phyloP scores from a whole-genome alignment of 257 asterid genomes.

The Solanum piurae region DNA sequence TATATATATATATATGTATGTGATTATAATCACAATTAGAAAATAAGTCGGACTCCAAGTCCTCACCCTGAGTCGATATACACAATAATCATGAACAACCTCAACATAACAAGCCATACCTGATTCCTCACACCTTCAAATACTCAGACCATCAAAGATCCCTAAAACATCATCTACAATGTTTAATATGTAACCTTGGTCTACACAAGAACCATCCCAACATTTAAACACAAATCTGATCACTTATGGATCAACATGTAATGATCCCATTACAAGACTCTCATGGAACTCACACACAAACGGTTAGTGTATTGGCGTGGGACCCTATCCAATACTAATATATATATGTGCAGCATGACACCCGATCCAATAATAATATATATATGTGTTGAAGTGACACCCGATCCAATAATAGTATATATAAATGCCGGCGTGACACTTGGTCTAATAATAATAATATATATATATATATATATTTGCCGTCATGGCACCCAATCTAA shows the following conservation, averaged over 20 bases:
- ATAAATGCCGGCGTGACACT: neutral
- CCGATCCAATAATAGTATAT: neutral
- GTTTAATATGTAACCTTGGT: neutral
- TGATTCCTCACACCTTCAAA: neutral
- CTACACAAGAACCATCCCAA: neutral
- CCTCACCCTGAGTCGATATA: neutral
- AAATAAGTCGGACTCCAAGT: neutral
- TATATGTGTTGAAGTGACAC: neutral
- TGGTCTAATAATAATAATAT: neutral
- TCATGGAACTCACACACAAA: neutral
- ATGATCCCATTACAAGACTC: neutral
- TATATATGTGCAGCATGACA: neutral
- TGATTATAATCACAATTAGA: neutral
- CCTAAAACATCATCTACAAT: neutral
- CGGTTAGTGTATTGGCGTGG: neutral
- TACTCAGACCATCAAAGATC: neutral
- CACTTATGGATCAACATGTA: neutral
- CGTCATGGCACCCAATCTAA: too few species aligned
- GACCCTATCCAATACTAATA: neutral
- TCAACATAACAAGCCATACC: neutral
- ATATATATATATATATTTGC: too few species aligned
- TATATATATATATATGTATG: too few species aligned
- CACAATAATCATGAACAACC: neutral
- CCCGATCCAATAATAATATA: too few species aligned
- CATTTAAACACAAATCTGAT: neutral